Evolutionary conservation across 768 basidiomycete species (phyloP).

Genomic region (Multifurca ochricompacta): DNA sequence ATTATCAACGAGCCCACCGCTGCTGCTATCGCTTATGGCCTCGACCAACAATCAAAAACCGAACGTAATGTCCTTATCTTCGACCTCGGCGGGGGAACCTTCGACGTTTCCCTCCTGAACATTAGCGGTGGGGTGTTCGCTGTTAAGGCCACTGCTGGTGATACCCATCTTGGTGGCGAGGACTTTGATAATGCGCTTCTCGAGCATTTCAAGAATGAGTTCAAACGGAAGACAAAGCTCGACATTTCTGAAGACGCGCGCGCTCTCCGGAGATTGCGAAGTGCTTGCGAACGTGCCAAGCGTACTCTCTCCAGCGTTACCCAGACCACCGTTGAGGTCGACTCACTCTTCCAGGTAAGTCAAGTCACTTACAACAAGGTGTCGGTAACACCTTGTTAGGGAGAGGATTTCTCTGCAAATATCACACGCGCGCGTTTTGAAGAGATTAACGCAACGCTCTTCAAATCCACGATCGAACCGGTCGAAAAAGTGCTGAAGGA

Average conservation of each 20-base stretch:
- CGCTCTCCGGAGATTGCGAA: conserved; percentile 90
- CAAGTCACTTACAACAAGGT: background rate
- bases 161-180: conserved; percentile 99
- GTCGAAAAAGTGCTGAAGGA: conserved; percentile 99
- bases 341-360: conserved; percentile 88
- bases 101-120: conserved; percentile 98
- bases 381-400: conserved; percentile 37
- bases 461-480: conserved; percentile 97
- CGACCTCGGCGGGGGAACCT: conserved; percentile 99
- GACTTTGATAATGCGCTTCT: conserved; percentile 98
- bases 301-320: conserved; percentile 96
- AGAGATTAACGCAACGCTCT: conserved; percentile 92
- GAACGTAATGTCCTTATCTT: conserved; percentile 99
- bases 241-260: conserved; percentile 97
- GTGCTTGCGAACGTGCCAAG: conserved; percentile 99
- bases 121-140: conserved; percentile 98
- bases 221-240: conserved; percentile 94
- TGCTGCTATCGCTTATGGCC: conserved; percentile 98
- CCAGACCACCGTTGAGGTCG: conserved; percentile 98
- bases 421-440: conserved; percentile 99
- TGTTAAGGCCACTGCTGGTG: conserved; percentile 98
- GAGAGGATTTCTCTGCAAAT: conserved; percentile 96
- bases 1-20: conserved; percentile 99
- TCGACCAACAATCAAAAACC: conserved; percentile 86
- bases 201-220: conserved; percentile 99